These are phyloP conservation scores for Isatis tinctoria DNA, from an alignment of 345 rosid species.

Conservation along the genomic window DNA sequence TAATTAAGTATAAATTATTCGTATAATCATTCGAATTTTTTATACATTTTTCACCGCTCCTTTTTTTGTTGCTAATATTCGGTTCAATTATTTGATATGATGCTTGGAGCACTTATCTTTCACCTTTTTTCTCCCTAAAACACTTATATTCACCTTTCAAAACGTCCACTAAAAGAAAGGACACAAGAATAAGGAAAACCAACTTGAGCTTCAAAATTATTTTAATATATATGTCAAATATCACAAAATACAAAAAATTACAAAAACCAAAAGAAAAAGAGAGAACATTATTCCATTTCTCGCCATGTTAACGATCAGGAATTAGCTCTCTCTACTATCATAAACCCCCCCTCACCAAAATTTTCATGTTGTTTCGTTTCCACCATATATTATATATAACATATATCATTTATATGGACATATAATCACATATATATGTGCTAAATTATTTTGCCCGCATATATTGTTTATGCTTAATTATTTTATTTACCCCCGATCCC, in stretches of 20 bases:
- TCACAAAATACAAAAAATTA: conserved; percentile 5
- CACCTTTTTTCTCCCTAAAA: conserved; percentile 13
- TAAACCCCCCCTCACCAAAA: conserved; percentile 17
- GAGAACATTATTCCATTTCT: conserved; percentile 11
- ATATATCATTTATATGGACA: conserved; percentile 1
- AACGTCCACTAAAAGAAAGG: conserved; percentile 19
- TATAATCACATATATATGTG: conserved; percentile 11
- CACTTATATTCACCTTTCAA: conserved; percentile 13
- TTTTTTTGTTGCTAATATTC: conserved; percentile 14
- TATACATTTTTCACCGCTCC: not conserved
- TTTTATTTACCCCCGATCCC: conserved; percentile 23
- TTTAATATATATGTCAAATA: conserved; percentile 4
- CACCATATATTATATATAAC: conserved; percentile 8
- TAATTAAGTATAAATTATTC: not conserved
- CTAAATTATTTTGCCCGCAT: conserved; percentile 9
- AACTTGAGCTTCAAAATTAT: not conserved
- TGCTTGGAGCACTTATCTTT: conserved; percentile 9
- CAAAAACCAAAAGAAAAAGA: not conserved
- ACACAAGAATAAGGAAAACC: conserved; percentile 6
- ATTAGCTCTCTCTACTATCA: conserved; percentile 15
- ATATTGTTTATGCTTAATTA: conserved; percentile 15
- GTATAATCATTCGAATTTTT: conserved; percentile 2
- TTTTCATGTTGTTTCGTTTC: conserved; percentile 16
- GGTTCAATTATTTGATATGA: conserved; percentile 20
- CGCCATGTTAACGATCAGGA: conserved; percentile 25